Evolutionary conservation across 2,329 filamentous ascomycete species (phyloP), one percentile per base, ranked within the genome.

Genomic region (Xylariaceae sp.): DNA sequence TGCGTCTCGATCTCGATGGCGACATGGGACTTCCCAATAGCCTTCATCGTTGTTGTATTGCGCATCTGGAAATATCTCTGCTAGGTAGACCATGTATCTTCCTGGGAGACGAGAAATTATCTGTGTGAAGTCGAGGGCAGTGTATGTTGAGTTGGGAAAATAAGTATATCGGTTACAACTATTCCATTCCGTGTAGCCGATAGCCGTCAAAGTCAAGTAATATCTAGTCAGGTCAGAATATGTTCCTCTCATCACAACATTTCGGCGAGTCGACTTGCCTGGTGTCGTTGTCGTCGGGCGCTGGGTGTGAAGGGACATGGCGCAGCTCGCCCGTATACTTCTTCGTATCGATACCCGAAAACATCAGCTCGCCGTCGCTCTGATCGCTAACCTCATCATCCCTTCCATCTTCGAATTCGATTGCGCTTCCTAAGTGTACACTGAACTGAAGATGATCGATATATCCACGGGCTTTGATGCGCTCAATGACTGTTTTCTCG

Each of bases 301-400:
- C 32, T 5, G 42, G 44, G 11, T 45, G 47, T 12, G 51, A 44
- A 14, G 32, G 32, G 2, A 57, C 9, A 33, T 39, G 44, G 15
- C 44, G 55, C 35, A 59, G 53, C 11, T 49, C 41, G 10, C 53
- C 55, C 1, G 51, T 30, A 36, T 48, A 59, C 45, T 59, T 59
- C 44, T 48, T 46, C 1, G 46, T 48, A 38, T 59, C 52, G 39
- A 59, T 6, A 11, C 53, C 57, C 10, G 51, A 54, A 35, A 59
- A 51, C 5, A 59, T 36, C 11, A 59, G 48, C n/a, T 59, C 57
- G 19, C 57, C 57, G 30, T 46, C 22, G 19, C 54, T 49, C 6
- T 48, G 42, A 14, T 46, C 42, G 19, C 36, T 7, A 19, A 45
- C 30, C 10, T 39, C 48, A 32, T 39, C 48, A 33, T 41, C 47